phyloP scores from a whole-genome alignment of 345 rosid species.

The Gossypium raimondii region DNA sequence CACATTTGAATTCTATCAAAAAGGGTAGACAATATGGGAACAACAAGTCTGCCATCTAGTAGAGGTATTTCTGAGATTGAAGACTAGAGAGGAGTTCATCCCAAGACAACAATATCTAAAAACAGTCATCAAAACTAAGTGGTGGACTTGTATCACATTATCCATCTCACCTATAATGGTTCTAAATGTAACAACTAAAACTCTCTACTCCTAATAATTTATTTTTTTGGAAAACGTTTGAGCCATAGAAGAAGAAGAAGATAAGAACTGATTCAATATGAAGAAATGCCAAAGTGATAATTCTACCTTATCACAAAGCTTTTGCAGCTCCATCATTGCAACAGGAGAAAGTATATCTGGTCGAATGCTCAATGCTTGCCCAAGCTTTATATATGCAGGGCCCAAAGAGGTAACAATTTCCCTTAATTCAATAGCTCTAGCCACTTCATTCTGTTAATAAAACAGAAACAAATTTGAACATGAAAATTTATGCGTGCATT shows the following conservation, averaged over 20 bases:
- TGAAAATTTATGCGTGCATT: not conserved
- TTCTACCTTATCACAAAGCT: slow-evolving; percentile 93
- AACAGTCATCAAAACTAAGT: not conserved
- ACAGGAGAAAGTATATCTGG: slow-evolving; percentile 92
- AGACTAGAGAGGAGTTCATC: not conserved
- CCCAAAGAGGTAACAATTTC: slow-evolving; percentile 97
- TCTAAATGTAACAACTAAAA: not conserved
- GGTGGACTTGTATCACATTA: not conserved
- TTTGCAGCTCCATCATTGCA: slow-evolving; percentile 94
- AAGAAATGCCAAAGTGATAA: slow-evolving; percentile 6
- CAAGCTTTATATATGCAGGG: slow-evolving; percentile 96
- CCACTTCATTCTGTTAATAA: slow-evolving; percentile 76
- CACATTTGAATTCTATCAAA: not conserved
- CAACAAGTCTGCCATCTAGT: not conserved
- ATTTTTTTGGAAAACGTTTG: not conserved
- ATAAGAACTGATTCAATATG: not conserved
- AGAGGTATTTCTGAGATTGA: not conserved
- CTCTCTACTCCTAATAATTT: slow-evolving; percentile 8
- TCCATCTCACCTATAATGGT: not conserved
- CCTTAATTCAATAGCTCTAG: slow-evolving; percentile 94
- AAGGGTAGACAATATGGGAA: not conserved
- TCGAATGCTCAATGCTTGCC: slow-evolving; percentile 97
- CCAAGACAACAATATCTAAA: not conserved
- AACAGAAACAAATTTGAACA: not conserved
- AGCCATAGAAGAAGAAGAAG: not conserved